These are phyloP conservation scores for Termitomyces eurrhizus DNA, from an alignment of 768 basidiomycete genomes.

Conservation along the genomic window DNA sequence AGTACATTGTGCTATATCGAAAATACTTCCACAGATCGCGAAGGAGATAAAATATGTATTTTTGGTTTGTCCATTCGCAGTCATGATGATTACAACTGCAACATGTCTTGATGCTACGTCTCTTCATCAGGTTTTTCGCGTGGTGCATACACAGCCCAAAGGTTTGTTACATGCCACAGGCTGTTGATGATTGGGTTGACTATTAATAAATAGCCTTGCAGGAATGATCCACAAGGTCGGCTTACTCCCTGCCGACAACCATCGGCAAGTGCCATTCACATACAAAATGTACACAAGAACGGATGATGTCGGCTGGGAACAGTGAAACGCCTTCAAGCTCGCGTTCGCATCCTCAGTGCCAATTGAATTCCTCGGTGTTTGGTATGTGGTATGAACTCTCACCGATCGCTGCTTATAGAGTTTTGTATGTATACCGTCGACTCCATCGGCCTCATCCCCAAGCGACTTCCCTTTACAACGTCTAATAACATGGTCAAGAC, in stretches of 20 bases:
- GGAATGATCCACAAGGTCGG: slow-evolving; percentile 54
- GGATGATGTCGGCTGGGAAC: slow-evolving; percentile 44
- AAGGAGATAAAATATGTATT: slow-evolving; percentile 58
- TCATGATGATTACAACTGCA: neutral
- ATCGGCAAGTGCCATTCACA: slow-evolving; percentile 59
- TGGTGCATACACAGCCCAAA: slow-evolving; percentile 60
- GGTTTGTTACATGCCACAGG: slow-evolving; percentile 20
- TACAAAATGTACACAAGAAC: slow-evolving; percentile 57
- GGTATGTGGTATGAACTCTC: slow-evolving; percentile 26
- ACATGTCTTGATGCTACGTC: neutral
- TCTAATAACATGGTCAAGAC: slow-evolving; percentile 52
- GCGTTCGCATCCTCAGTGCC: slow-evolving; percentile 50
- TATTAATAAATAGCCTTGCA: slow-evolving; percentile 33
- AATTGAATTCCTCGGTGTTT: slow-evolving; percentile 58
- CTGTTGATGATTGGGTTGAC: neutral
- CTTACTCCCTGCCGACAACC: slow-evolving; percentile 41
- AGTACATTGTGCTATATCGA: too few relatives aligned
- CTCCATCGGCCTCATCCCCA: slow-evolving; percentile 53
- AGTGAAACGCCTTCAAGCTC: slow-evolving; percentile 51
- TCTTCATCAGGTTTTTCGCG: slow-evolving; percentile 48
- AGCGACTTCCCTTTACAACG: slow-evolving; percentile 53
- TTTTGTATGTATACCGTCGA: slow-evolving; percentile 59
- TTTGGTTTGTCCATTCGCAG: slow-evolving; percentile 37
- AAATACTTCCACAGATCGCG: slow-evolving; percentile 27
- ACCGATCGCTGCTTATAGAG: neutral